phyloP scores from a whole-genome alignment of 495 filamentous ascomycete species.

The Penicillium desertorum region DNA sequence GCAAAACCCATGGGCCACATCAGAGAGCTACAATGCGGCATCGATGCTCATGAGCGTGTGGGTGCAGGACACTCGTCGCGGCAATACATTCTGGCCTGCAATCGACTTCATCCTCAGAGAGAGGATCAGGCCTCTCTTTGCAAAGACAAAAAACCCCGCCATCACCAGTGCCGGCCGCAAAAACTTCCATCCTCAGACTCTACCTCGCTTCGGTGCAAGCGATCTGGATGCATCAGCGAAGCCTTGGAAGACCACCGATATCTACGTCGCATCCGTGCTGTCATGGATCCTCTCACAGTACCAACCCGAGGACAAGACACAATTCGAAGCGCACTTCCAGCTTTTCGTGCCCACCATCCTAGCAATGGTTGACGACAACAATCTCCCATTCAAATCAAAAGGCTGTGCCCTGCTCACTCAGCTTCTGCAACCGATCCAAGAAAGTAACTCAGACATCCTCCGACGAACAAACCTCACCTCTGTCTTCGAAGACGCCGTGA shows the following conservation, averaged over 20 bases:
- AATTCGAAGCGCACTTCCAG: constrained; percentile 63
- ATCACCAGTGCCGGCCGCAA: constrained; percentile 63
- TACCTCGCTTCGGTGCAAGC: constrained; percentile 44
- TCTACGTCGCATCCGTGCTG: constrained; percentile 62
- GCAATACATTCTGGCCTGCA: constrained; percentile 42
- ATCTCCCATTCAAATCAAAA: constrained; percentile 52
- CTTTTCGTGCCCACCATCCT: constrained; percentile 84
- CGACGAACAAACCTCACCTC: constrained; percentile 69
- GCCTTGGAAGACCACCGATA: constrained; percentile 71
- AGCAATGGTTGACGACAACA: constrained; percentile 71
- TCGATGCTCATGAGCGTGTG: constrained; percentile 45
- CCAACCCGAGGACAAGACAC: constrained; percentile 28
- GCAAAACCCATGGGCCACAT: constrained; percentile 55
- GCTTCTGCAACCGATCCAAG: constrained; percentile 60
- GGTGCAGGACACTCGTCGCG: constrained; percentile 22
- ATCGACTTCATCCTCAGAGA: constrained; percentile 54
- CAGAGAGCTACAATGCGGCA: constrained; percentile 20
- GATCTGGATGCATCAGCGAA: constrained; percentile 51
- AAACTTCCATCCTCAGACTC: constrained; percentile 51
- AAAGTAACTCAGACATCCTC: constrained; percentile 54
- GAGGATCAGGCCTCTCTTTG: constrained; percentile 66
- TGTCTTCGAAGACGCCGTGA: constrained; percentile 77
- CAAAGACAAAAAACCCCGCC: constrained; percentile 59
- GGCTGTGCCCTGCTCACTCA: constrained; percentile 60
- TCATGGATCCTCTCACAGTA: constrained; percentile 61